Evolutionary conservation across 2,329 filamentous ascomycete genomes (phyloP), one percentile per base, ranked within the genome.

Genomic region (Tolypocladium album): DNA sequence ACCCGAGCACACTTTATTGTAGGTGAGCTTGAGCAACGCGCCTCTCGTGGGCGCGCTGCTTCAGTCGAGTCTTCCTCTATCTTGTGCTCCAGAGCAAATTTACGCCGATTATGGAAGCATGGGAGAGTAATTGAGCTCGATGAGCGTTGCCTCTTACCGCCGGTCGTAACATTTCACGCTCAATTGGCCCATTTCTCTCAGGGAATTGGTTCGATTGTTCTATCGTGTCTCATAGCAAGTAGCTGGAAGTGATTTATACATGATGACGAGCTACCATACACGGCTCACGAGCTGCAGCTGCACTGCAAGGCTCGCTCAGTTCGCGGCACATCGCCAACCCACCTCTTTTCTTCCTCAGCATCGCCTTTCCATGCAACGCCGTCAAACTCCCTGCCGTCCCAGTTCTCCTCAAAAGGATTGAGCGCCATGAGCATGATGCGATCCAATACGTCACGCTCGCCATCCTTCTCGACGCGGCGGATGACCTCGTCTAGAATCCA

Each of bases 401-500:
- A 94, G 3, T 74, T 72, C 58, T 97, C 93, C 60, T 90, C 82
- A 68, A 97, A 99, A 0, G 94, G 94, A 67, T 90, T 80, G 47
- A 93, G 76, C 2, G 87, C 84, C 86, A 97, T 88, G 53, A 90
- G 84, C 87, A 96, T 90, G 31, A 94, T 80, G 38, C 87, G 81
- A 15, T 83, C 79, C 53, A 99, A 72, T 42, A 97, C 86, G 11
- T 92, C 87, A 59, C 90, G 81, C 68, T 99, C 92, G 2, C 86
- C 85, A 58, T 87, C 85, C 71, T 90, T 90, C 73, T 97, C 91
- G 0, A 97, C 92, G 12, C 90, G 83, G 55, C 88, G 84, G 65
- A 99, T 97, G 17, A 99, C 73, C 73, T 99, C 94, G 71, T 97
- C 93, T 24, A 99, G 79, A 58, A 99, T 84, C 92, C 93, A 99